These are phyloP conservation scores for Nematocida sp. DNA, from an alignment of 371 early-diverging fungal genomes.

Conservation along the genomic window DNA sequence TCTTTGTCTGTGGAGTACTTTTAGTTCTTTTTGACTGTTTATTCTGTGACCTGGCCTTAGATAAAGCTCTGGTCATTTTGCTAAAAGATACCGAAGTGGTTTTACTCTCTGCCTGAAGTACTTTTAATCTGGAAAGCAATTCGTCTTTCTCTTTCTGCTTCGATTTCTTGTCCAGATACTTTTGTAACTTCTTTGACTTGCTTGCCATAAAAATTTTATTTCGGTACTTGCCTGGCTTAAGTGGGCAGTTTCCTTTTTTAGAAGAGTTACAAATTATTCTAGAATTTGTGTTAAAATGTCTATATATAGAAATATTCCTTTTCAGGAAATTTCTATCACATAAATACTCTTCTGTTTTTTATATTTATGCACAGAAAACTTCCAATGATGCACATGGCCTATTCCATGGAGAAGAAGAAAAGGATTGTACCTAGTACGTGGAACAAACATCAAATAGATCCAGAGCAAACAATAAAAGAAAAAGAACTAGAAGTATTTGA, in stretches of 20 bases:
- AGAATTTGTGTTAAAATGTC: not conserved
- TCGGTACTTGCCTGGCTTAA: not conserved
- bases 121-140: constrained; percentile 50
- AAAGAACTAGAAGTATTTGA: constrained; percentile 5
- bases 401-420: not conserved
- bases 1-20: too few relatives aligned
- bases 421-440: constrained; percentile 23
- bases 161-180: constrained; percentile 61
- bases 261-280: not conserved
- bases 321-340: constrained; percentile 26
- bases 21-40: not conserved
- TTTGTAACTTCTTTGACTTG: constrained; percentile 55
- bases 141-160: constrained; percentile 58
- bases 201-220: constrained; percentile 37
- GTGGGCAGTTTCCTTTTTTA: not conserved
- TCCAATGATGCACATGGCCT: not conserved
- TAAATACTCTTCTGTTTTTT: constrained; percentile 39
- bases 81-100: not conserved
- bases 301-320: constrained; percentile 16
- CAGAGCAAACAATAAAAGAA: constrained; percentile 15
- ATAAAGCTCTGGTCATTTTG: not conserved
- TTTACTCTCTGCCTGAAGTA: constrained; percentile 9
- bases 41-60: not conserved
- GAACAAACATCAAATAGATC: not conserved
- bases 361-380: constrained; percentile 21